phyloP scores from a whole-genome alignment of 805 yeast species.

The Sugiyamaella mastotermitis region DNA sequence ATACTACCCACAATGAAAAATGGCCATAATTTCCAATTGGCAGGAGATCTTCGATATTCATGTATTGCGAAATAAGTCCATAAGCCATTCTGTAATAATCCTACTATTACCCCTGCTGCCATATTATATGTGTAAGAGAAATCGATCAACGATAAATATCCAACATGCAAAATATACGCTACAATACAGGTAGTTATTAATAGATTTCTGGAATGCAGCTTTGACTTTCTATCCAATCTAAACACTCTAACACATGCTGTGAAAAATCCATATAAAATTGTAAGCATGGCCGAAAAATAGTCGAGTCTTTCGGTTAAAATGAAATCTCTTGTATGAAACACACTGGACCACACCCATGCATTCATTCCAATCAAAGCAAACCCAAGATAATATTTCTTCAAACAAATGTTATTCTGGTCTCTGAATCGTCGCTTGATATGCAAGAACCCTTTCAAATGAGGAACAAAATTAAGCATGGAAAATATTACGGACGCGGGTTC shows the following conservation, averaged over 20 bases:
- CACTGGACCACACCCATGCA: conserved; percentile 83
- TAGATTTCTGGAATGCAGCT: conserved; percentile 26
- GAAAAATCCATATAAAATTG: conserved; percentile 76
- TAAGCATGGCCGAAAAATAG: conserved; percentile 87
- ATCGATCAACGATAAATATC: conserved; percentile 52
- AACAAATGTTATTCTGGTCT: not conserved
- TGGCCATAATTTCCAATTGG: conserved; percentile 45
- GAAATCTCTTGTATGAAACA: conserved; percentile 85
- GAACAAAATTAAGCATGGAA: conserved; percentile 62
- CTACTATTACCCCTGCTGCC: conserved; percentile 79
- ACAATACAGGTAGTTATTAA: conserved; percentile 39
- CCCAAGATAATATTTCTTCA: conserved; percentile 33
- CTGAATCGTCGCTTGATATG: conserved; percentile 21
- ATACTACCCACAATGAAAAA: conserved; percentile 47
- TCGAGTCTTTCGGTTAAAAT: conserved; percentile 77
- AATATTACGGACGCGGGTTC: conserved; percentile 78
- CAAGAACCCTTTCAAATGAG: conserved; percentile 49
- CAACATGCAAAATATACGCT: conserved; percentile 59
- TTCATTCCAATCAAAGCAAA: conserved; percentile 62
- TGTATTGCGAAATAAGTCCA: conserved; percentile 35
- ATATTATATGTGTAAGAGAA: conserved; percentile 95
- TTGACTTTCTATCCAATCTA: conserved; percentile 43
- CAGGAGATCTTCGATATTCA: conserved; percentile 15
- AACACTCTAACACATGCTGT: conserved; percentile 57
- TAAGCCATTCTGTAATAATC: conserved; percentile 62